Evolutionary conservation across 306 rosid species (phyloP), one percentile per base, ranked within the genome.

Genomic region (Casuarina cunninghamiana): DNA sequence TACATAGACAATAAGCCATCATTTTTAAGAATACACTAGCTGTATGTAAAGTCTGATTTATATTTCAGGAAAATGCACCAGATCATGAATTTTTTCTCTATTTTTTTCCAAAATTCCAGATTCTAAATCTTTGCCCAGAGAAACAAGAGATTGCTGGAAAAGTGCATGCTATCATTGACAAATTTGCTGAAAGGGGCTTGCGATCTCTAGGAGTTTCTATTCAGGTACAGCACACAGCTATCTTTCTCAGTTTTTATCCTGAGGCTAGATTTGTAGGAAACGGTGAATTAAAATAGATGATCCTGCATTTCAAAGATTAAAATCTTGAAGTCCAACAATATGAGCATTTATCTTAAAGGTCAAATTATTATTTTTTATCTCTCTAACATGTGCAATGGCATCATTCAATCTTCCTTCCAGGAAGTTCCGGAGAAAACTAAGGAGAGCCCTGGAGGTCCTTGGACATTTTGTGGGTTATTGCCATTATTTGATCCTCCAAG

Each of bases 401-500:
- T 48, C 51, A 41, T 43, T 74, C 74, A 37, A 55, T 73, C 57
- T 9, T 67, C 71, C 35, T 80, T 75, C 55, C 92, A 90, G 97
- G 87, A 81, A 82, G 80, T 93, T 80, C 97, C 94, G 51, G 96
- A 93, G 79, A 89, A 83, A 83, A 84, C 86, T 19, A 93, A 82
- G 87, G 97, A 93, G 6, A 72, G 89, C 72, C 88, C 85, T 72
- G 97, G 97, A 83, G 88, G 92, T 83, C 93, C 91, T 50, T 93
- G 97, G 96, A 90, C 83, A 10, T 93, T 93, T 82, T 87, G 91
- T 79, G 97, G 97, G 57, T 78, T 93, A 86, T 84, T 93, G 83
- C 91, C 97, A 80, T 88, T 93, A 87, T 93, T 93, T 85, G 97
- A 93, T 85, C 96, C 97, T 49, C 97, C 96, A 15, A 87, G 97